A percentile compares a stretch with the other conserved stretches of the same genome.
phyloP scores from a whole-genome alignment of 1,284 basidiomycete species.

The Boletus sp. region DNA sequence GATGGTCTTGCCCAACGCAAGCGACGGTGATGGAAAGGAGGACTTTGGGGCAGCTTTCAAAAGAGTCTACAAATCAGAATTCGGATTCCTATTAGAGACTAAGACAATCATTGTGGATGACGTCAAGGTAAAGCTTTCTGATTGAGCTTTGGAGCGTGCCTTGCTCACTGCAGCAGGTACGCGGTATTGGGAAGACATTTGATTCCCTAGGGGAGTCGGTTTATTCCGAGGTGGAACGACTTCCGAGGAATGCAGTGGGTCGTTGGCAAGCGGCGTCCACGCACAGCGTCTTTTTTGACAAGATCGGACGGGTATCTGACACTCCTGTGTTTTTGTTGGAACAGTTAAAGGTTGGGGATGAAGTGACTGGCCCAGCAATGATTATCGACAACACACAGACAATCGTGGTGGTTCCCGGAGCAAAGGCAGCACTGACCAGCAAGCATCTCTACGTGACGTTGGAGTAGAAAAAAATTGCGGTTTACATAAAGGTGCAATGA shows the following conservation, averaged over 20 bases:
- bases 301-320: slow-evolving; percentile 63
- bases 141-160: neutral
- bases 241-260: slow-evolving; percentile 43
- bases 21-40: slow-evolving; percentile 54
- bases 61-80: slow-evolving; percentile 74
- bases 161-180: slow-evolving; percentile 37
- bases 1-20: slow-evolving; percentile 69
- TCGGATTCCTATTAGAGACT: slow-evolving; percentile 86
- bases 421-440: slow-evolving; percentile 61
- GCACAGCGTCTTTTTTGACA: slow-evolving; percentile 78
- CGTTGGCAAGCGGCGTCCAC: slow-evolving; percentile 45
- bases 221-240: slow-evolving; percentile 62
- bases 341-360: slow-evolving; percentile 63
- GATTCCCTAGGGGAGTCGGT: slow-evolving; percentile 78
- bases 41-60: slow-evolving; percentile 82
- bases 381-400: slow-evolving; percentile 93
- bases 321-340: slow-evolving; percentile 80
- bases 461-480: slow-evolving; percentile 18
- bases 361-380: slow-evolving; percentile 79
- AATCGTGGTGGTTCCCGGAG: slow-evolving; percentile 74
- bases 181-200: slow-evolving; percentile 87
- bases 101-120: slow-evolving; percentile 84
- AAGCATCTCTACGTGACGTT: slow-evolving; percentile 72
- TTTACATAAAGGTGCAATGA: slow-evolving; percentile 5
- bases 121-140: slow-evolving; percentile 59